Percentiles rank a stretch among this genome's conserved stretches.
These are phyloP conservation scores for Cryptosporidium xiaoi DNA, from an alignment of 169 alveolate species.

Conservation along the genomic window DNA sequence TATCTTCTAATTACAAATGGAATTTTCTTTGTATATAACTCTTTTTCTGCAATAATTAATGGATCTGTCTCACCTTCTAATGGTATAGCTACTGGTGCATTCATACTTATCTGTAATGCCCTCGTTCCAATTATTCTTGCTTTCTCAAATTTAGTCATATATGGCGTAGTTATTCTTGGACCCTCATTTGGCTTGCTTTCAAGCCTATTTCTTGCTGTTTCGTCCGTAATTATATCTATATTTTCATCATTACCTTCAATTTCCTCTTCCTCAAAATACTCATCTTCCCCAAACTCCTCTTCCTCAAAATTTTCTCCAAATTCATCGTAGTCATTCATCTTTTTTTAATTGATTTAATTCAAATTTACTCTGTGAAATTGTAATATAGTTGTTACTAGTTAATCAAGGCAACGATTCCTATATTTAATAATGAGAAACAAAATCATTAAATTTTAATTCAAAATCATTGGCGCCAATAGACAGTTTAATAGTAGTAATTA, in stretches of 20 bases:
- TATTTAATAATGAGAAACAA: too few relatives aligned
- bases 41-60: slow-evolving; percentile 97
- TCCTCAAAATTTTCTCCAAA: slow-evolving; percentile 69
- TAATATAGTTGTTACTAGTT: too few relatives aligned
- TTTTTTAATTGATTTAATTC: neutral
- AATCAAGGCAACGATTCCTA: too few relatives aligned
- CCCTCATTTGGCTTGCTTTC: slow-evolving; percentile 77
- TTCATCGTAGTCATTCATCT: slow-evolving; percentile 64
- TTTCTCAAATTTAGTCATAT: slow-evolving; percentile 97
- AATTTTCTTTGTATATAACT: slow-evolving; percentile 94
- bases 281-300: slow-evolving; percentile 45
- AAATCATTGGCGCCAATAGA: too few relatives aligned
- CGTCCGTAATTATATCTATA: slow-evolving; percentile 61
- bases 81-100: slow-evolving; percentile 96
- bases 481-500: too few relatives aligned
- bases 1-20: slow-evolving; percentile 98
- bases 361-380: neutral
- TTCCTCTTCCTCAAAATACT: slow-evolving; percentile 66
- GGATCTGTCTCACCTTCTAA: slow-evolving; percentile 96
- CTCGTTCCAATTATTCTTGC: slow-evolving; percentile 99
- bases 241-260: slow-evolving; percentile 68
- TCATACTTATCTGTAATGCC: slow-evolving; percentile 97
- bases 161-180: slow-evolving; percentile 92
- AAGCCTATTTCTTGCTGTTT: slow-evolving; percentile 18
- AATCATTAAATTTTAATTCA: too few relatives aligned